Evolutionary conservation across 2,329 filamentous ascomycete species (phyloP).

Genomic region (Sarocladium oryzae): DNA sequence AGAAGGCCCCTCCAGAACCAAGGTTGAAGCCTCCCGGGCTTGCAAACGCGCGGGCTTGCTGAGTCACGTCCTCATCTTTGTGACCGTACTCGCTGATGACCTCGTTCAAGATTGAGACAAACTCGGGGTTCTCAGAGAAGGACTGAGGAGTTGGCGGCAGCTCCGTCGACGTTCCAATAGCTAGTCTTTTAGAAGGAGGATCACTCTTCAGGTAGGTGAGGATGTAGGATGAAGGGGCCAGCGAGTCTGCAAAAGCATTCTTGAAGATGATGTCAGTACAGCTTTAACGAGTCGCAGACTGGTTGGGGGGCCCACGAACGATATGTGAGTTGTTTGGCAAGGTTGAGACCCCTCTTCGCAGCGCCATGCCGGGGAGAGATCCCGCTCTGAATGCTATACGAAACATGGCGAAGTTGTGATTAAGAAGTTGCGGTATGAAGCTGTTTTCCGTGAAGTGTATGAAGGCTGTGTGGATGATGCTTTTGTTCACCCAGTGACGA

Average conservation of each 20-base stretch:
- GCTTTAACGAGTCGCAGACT: background rate
- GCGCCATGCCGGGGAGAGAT: constrained; percentile 14
- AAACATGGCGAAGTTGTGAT: background rate
- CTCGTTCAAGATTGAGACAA: constrained; percentile 52
- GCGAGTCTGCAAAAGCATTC: constrained; percentile 51
- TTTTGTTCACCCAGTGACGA: background rate
- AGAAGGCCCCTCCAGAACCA: constrained; percentile 46
- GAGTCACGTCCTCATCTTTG: constrained; percentile 47
- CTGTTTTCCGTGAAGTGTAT: no score
- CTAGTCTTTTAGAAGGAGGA: constrained; percentile 46
- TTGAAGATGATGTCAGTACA: constrained; percentile 20
- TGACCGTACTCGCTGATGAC: constrained; percentile 50
- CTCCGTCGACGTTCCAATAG: constrained; percentile 52
- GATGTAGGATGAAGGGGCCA: constrained; percentile 40
- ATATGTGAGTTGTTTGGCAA: constrained; percentile 47
- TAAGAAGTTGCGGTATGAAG: background rate
- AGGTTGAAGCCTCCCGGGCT: constrained; percentile 49
- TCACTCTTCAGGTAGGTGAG: constrained; percentile 53
- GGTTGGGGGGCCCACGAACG: constrained; percentile 31
- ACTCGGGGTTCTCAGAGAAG: constrained; percentile 53
- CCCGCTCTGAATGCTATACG: constrained; percentile 16
- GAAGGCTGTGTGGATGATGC: no score
- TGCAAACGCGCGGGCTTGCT: constrained; percentile 55
- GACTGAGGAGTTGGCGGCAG: constrained; percentile 56
- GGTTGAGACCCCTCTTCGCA: constrained; percentile 34